Base-by-base conservation (phyloP, 1,284 basidiomycete species). In the Sporisorium graminicola region DNA sequence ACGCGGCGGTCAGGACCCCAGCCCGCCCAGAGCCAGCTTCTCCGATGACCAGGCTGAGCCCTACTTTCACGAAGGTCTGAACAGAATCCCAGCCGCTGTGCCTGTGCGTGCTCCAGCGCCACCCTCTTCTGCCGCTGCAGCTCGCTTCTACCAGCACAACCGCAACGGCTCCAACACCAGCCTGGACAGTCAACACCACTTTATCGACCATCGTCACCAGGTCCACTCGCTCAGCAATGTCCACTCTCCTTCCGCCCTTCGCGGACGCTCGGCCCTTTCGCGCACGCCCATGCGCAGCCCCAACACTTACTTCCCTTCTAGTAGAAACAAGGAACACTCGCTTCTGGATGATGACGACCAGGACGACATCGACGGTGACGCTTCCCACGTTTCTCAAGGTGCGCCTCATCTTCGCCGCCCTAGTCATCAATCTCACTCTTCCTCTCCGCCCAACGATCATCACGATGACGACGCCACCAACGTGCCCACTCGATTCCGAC, bases 131-230 rank as follows among this genome's bases (percentile, higher is more conserved):
- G 53, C 70, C 16, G 66, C 65, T 18, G 67, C 66, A n/a, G 74
- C 80, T 44, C 76, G 74, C 47, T 85, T 85, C 62, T 85, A 85
- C 58, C 79, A 80, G 44, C 79, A 84, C 49, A 71, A 80, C 9
- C 67, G 77, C 40, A 74, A 78, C 49, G 84, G 82, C 1, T 82
- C 80, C 57, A 81, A 81, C 63, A 77, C 83, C 50, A 78, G 75
- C 46, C 64, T 85, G 37, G 83, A 85, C 73, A 82, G 80, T 43
- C 80, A 82, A 46, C 76, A 71, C 40, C 80, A 85, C 61, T 85
- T 80, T 51, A 85, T 85, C 66, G 84, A 85, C 63, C 84, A 85
- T 50, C 82, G 84, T 54, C 79, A 79, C 54, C 82, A 85, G 55
- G 80, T 81, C 8, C 80, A 81, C 60, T 81, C 79, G 18, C 66